phyloP scores from a whole-genome alignment of 352 stramenopile species.

The Peronosclerospora sorghi region DNA sequence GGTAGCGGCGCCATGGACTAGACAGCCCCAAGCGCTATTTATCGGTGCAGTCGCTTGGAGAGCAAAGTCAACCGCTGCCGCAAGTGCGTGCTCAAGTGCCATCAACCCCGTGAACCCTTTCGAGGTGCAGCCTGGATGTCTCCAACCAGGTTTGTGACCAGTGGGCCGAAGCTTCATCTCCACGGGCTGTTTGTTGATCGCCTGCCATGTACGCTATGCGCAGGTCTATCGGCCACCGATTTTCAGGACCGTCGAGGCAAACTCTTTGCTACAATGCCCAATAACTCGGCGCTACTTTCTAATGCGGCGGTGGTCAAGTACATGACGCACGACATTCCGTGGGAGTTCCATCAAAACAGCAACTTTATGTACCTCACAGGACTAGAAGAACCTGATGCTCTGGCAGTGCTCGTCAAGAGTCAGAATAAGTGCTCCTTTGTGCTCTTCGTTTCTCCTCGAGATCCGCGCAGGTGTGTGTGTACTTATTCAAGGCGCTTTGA shows the following conservation, averaged over 20 bases:
- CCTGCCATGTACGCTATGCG: not conserved
- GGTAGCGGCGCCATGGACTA: too few species aligned
- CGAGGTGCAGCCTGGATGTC: slow-evolving; percentile 27
- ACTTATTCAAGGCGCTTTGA: not conserved
- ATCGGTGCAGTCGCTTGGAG: slow-evolving; percentile 1
- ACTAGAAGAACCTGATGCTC: slow-evolving; percentile 62
- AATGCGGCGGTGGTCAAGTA: slow-evolving; percentile 68
- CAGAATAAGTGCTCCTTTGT: slow-evolving; percentile 49
- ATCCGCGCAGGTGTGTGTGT: slow-evolving; percentile 40
- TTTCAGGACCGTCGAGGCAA: slow-evolving; percentile 52
- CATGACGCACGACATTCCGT: slow-evolving; percentile 83
- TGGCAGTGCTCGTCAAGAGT: slow-evolving; percentile 69
- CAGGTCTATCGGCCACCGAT: slow-evolving; percentile 45
- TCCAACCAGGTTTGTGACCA: slow-evolving; percentile 34
- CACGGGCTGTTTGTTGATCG: not conserved
- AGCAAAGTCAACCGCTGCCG: slow-evolving; percentile 20
- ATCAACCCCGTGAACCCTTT: slow-evolving; percentile 34
- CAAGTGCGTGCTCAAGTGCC: slow-evolving; percentile 13
- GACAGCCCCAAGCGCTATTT: slow-evolving; percentile 2
- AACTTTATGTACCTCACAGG: slow-evolving; percentile 83
- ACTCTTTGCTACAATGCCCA: slow-evolving; percentile 47
- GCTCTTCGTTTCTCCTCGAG: slow-evolving; percentile 65
- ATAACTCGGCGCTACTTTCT: slow-evolving; percentile 64
- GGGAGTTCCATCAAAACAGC: slow-evolving; percentile 78
- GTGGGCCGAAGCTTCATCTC: too few species aligned